Base-by-base conservation (phyloP, 2,329 filamentous ascomycete genomes). In the Aspergillus thermomutatus region DNA sequence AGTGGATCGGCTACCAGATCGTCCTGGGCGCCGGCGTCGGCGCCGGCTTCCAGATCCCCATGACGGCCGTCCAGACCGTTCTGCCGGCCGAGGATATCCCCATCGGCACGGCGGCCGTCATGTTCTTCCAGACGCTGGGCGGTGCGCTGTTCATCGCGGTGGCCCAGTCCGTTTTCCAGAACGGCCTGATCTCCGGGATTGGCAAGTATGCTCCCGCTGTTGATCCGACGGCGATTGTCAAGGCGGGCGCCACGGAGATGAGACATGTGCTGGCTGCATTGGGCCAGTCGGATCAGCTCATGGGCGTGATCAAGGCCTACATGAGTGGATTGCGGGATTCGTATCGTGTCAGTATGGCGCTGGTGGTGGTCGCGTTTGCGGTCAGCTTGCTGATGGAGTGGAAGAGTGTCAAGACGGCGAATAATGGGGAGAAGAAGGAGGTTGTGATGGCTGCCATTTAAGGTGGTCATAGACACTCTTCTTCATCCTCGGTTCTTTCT, bases 141-240 rank as follows among this genome's bases (percentile, higher is more conserved):
- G 73, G 73, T 1, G 72, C 73, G 0, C 55, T 84, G 1, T 83
- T 83, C 58, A 75, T 84, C 46, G 76, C 76, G 3, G 78, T 82
- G 14, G 80, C 72, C 1, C 79, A 83, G 61, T 78, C 75, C 55
- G 72, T 83, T 4, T 81, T 84, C 60, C 75, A 75, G 52, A 82
- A 81, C 61, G 70, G 71, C 1, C 74, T 85, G 11, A 72, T 82
- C 53, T 60, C 68, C 3, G 78, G 58, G 4, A 46, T 46, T 10
- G 19, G 3, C 43, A 26, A 23, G 43, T 46, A 46, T 17, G 55
- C 47, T 7, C 49, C 53, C 0, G 28, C 41, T 3, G 53, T 58
- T 6, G 19, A 58, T 28, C 58, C 64, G 11, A 10, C 11, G 3
- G 61, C 25, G 0, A 66, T 66, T 47, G 50, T 65, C 3, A 55